A percentile compares a stretch with the other conserved stretches of the same genome.
Evolutionary conservation across 345 rosid species (phyloP).

Genomic region (Carallia brachiata): DNA sequence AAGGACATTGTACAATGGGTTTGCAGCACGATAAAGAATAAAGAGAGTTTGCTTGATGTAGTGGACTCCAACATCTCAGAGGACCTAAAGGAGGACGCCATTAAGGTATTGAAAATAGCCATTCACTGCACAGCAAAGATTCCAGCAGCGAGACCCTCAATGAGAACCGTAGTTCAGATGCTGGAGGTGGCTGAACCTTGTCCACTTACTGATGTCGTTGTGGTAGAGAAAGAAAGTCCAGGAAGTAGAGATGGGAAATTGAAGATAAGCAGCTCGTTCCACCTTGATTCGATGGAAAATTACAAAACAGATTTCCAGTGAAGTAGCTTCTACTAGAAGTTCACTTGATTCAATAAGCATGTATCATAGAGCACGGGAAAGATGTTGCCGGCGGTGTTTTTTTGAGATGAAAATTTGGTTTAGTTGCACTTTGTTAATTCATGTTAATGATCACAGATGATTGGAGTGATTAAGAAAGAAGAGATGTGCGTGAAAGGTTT

Average conservation of each 20-base stretch:
- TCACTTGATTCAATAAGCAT: neutral
- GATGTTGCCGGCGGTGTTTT: neutral
- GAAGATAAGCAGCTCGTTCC: neutral
- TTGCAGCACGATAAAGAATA: constrained; percentile 31
- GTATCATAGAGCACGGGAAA: neutral
- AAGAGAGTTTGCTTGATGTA: constrained; percentile 38
- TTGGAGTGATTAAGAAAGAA: too few relatives aligned
- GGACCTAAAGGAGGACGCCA: constrained; percentile 45
- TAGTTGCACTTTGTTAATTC: too few relatives aligned
- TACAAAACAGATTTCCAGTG: neutral
- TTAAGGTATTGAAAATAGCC: constrained; percentile 60
- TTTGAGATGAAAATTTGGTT: too few relatives aligned
- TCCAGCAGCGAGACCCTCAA: constrained; percentile 65
- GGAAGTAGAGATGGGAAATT: constrained; percentile 3
- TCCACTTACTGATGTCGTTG: constrained; percentile 23
- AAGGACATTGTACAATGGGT: constrained; percentile 72
- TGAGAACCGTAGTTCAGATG: constrained; percentile 80
- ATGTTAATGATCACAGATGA: too few relatives aligned
- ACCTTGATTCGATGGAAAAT: neutral
- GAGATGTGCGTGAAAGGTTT: too few relatives aligned
- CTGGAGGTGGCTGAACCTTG: constrained; percentile 61
- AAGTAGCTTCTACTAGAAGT: neutral
- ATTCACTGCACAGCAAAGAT: constrained; percentile 54
- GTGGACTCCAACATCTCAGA: constrained; percentile 49
- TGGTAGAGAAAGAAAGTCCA: constrained; percentile 17